Conservation (phyloP, 805 yeast genomes). For the Saturnispora quitensis region DNA sequence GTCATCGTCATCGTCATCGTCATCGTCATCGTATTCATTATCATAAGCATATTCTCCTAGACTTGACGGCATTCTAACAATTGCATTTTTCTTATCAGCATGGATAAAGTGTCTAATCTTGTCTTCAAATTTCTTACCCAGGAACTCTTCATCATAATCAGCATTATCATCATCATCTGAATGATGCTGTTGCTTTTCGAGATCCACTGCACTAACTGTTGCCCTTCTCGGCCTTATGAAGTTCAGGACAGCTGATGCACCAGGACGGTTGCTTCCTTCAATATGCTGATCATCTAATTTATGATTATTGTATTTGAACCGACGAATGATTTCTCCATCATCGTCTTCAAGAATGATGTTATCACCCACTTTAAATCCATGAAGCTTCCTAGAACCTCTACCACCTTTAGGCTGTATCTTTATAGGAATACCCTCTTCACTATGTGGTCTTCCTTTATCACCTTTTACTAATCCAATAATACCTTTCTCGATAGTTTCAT, state of each 20-base stretch:
- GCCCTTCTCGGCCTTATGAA: slow-evolving; percentile 6
- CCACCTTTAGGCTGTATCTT: background rate
- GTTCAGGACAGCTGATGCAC: background rate
- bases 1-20: slow-evolving; percentile 16
- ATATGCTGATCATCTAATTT: slow-evolving; percentile 5
- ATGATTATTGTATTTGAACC: slow-evolving; percentile 60
- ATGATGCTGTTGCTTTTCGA: slow-evolving; percentile 6
- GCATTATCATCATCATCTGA: background rate
- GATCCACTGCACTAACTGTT: slow-evolving; percentile 2
- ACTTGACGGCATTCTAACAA: slow-evolving; percentile 11
- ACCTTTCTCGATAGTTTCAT: slow-evolving; percentile 7
- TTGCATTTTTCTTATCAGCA: slow-evolving; percentile 18
- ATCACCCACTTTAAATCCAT: slow-evolving; percentile 75
- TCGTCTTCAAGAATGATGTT: slow-evolving; percentile 76
- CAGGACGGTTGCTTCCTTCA: background rate
- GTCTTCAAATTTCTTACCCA: slow-evolving; percentile 18
- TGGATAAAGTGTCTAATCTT: slow-evolving; percentile 20
- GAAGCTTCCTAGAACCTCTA: slow-evolving; percentile 26
- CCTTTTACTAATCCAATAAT: slow-evolving; percentile 4
- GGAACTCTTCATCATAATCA: slow-evolving; percentile 3
- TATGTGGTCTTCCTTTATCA: background rate
- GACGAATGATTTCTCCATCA: slow-evolving; percentile 84
- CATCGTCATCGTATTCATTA: slow-evolving; percentile 20
- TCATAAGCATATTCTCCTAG: slow-evolving; percentile 12
- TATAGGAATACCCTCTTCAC: background rate